Evolutionary conservation across 208 protist genomes (phyloP), one percentile per base, ranked within the genome.

Genomic region (Porcisia deanei): DNA sequence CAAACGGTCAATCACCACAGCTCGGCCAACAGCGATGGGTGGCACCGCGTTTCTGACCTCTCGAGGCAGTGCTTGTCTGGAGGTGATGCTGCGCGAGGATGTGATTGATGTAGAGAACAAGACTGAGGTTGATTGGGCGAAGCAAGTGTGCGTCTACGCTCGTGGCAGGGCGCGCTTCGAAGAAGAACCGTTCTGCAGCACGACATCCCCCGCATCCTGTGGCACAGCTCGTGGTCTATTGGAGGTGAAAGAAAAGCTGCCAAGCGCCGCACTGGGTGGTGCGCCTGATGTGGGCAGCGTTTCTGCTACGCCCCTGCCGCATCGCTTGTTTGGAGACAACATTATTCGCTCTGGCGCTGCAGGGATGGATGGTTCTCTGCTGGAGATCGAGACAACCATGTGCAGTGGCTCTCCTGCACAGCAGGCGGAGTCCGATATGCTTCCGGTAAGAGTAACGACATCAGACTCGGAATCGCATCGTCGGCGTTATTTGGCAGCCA

Each of bases 121-220:
- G 57, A 54, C 68, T 0, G 73, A 71, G 9, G 78, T 78, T 9
- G 37, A 75, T 37, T 82, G 78, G 78, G 78, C 73, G 53, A 75
- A n/a, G 68, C 78, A 82, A 68, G 59, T 66, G 69, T 82, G 78
- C 60, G 53, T 78, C 34, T 75, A 78, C 39, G 72, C 78, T 2
- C 78, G 73, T 12, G 30, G 37, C 12, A n/a, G 41, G 47, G 39
- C 16, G 66, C 47, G 49, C 25, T 3, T 12, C 16, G 66, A 25
- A 6, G 66, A 71, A 45, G 66, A 37, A 3, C 47, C 66, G 22
- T 9, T 8, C 10, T 3, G 22, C 66, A 12, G 1, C 47, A 71
- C 22, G 18, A 37, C 5, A 25, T 10, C 3, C 41, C 2, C 20
- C 22, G 63, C 41, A 5, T 49, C 34, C 41, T 52, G 63, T 49